Base-by-base conservation (phyloP, 2,329 filamentous ascomycete species). In the Venturia oleaginea region DNA sequence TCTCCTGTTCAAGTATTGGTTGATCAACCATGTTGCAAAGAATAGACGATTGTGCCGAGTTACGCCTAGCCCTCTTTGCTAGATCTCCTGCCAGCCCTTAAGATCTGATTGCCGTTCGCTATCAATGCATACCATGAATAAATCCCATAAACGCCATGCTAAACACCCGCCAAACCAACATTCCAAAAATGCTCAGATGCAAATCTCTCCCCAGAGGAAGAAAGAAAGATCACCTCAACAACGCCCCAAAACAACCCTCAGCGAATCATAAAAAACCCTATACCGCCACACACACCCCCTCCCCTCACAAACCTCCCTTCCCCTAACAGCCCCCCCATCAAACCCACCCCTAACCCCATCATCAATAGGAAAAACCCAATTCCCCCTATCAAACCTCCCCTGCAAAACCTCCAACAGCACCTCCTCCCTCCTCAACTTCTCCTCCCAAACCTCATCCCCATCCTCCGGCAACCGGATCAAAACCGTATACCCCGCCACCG, bases 311-410 rank as follows among this genome's bases (percentile, higher is more conserved):
- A 61, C 32, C 59, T 42, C 59, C 59, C 19, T 61, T n/a, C 59
- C 59, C 34, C 34, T 30, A 42, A 57, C 19, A 19, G 2, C 51
- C 15, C 30, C 30, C 4, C n/a, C 51, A 57, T 57, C 51, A 34
- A 57, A 57, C 1, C 6, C 19, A 7, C 19, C 51, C 15, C 19
- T 3, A 34, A 57, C 51, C 42, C 61, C 61, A 62, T 62, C 40
- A 62, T 62, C 27, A 46, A 54, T 13, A 48, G 61, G 61, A 3
- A 62, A 30, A 55, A 51, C 64, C 64, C 64, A 65, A 62, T 62
- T 62, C 38, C 22, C 24, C 37, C 32, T n/a, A 48, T 65, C 64
- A 46, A 27, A 1, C 59, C 37, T 62, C 43, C 63, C 64, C 59
- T 62, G 40, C 64, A 65, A 38, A 27, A 5, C 32, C n/a, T 62